Evolutionary conservation across 2,329 filamentous ascomycete species (phyloP).

Genomic region (Teratosphaeriaceae sp.): DNA sequence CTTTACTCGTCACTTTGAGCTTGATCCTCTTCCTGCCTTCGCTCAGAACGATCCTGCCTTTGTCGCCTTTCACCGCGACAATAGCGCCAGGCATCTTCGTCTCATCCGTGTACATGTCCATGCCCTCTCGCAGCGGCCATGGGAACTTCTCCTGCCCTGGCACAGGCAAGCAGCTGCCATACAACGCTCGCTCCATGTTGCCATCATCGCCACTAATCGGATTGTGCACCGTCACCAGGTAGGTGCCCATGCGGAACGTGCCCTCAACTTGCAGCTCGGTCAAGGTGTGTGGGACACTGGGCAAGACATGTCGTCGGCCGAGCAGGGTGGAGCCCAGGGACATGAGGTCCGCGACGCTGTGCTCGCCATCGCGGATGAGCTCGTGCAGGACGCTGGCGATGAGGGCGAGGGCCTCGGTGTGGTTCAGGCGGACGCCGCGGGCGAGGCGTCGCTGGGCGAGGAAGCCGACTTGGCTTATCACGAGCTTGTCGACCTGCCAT

Average conservation of each 20-base stretch:
- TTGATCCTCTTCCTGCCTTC: conserved; percentile 65
- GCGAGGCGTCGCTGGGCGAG: conserved; percentile 85
- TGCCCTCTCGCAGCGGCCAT: conserved; percentile 44
- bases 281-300: conserved; percentile 71
- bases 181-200: conserved; percentile 77
- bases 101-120: conserved; percentile 56
- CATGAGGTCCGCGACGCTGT: conserved; percentile 92
- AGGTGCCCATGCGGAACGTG: conserved; percentile 84
- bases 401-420: conserved; percentile 76
- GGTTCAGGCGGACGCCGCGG: conserved; percentile 80
- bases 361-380: conserved; percentile 92
- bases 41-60: conserved; percentile 61
- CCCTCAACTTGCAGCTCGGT: conserved; percentile 88
- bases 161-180: conserved; percentile 83
- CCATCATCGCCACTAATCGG: conserved; percentile 79
- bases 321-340: conserved; percentile 84
- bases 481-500: conserved; percentile 84
- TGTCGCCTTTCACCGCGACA: conserved; percentile 59
- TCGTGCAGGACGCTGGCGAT: conserved; percentile 90
- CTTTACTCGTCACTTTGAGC: conserved; percentile 74
- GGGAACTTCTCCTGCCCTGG: conserved; percentile 56
- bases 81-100: conserved; percentile 73
- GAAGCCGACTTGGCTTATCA: conserved; percentile 80
- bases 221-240: conserved; percentile 89
- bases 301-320: conserved; percentile 83